Evolutionary conservation across 2,329 filamentous ascomycete species (phyloP).

Genomic region (Aureobasidium sp.): DNA sequence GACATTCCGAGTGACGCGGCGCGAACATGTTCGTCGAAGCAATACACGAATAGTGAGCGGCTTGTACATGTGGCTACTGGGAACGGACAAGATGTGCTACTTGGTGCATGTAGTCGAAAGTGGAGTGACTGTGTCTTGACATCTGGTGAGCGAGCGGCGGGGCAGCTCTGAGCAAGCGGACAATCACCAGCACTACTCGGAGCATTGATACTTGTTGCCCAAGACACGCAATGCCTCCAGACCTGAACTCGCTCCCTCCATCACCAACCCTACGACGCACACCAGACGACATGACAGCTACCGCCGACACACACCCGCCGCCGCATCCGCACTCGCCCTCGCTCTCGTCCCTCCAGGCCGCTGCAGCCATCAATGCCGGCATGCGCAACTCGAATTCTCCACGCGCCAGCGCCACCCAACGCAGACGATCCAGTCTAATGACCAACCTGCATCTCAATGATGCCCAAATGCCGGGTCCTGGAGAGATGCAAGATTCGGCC

Average conservation of each 20-base stretch:
- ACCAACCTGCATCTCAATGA: conserved; percentile 71
- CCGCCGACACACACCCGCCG: conserved; percentile 42
- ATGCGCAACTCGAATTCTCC: conserved; percentile 15
- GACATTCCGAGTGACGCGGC: not conserved
- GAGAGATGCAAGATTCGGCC: conserved; percentile 52
- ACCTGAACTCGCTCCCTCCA: conserved; percentile 54
- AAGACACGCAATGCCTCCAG: conserved; percentile 42
- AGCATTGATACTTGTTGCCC: not conserved
- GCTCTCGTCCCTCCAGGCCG: conserved; percentile 63
- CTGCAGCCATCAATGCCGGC: conserved; percentile 66
- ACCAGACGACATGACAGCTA: not conserved
- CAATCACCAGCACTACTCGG: not conserved
- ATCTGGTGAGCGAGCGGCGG: not conserved
- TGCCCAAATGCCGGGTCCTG: conserved; percentile 58
- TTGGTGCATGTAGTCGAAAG: not conserved
- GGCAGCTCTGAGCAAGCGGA: not conserved
- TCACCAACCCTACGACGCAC: conserved; percentile 32
- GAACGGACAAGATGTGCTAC: not conserved
- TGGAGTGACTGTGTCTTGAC: not conserved
- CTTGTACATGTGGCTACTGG: not conserved
- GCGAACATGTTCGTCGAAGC: not conserved
- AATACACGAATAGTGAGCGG: not conserved
- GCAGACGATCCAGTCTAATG: conserved; percentile 60
- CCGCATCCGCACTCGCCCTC: conserved; percentile 60
- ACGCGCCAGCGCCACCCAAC: conserved; percentile 8